Percentiles rank a stretch among this genome's conserved stretches.
phyloP scores from a whole-genome alignment of 345 rosid species.

The Bruguiera sexangula region DNA sequence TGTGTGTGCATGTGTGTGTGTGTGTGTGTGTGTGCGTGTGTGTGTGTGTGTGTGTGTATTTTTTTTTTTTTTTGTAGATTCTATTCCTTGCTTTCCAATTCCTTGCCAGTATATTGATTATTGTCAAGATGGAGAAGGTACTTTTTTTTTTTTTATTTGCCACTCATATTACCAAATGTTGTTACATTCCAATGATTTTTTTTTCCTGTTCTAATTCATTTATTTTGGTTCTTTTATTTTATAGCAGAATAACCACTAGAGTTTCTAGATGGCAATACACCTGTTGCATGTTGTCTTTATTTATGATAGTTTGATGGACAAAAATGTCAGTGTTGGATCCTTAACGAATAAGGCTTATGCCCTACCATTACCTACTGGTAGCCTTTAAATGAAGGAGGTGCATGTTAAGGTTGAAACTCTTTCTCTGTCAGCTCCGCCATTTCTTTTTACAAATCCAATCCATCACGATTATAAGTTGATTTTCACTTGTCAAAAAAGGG shows the following conservation, averaged over 20 bases:
- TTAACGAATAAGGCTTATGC: conserved; percentile 77
- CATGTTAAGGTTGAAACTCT: conserved; percentile 63
- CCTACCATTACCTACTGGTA: conserved; percentile 69
- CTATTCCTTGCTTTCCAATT: conserved; percentile 94
- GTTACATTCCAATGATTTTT: no score
- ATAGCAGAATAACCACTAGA: conserved; percentile 86
- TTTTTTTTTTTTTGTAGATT: conserved; percentile 45
- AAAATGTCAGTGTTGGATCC: conserved; percentile 83
- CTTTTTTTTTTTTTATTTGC: conserved; percentile 2
- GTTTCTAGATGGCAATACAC: conserved; percentile 95
- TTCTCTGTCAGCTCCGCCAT: conserved; percentile 2
- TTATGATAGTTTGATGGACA: conserved; percentile 72
- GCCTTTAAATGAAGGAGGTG: conserved; percentile 91
- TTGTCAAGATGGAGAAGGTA: conserved; percentile 82
- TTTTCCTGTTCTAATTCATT: conserved; percentile 3
- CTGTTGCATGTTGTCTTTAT: conserved; percentile 90
- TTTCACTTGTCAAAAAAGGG: no score
- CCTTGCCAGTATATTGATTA: conserved; percentile 81
- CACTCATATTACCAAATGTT: background rate
- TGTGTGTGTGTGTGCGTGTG: background rate
- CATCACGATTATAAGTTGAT: no score
- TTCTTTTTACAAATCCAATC: background rate
- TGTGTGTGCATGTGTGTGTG: background rate
- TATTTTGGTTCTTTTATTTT: conserved; percentile 11
- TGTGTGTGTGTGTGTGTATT: background rate